phyloP scores from a whole-genome alignment of 495 filamentous ascomycete species.

The Hypoxylon trugodes region DNA sequence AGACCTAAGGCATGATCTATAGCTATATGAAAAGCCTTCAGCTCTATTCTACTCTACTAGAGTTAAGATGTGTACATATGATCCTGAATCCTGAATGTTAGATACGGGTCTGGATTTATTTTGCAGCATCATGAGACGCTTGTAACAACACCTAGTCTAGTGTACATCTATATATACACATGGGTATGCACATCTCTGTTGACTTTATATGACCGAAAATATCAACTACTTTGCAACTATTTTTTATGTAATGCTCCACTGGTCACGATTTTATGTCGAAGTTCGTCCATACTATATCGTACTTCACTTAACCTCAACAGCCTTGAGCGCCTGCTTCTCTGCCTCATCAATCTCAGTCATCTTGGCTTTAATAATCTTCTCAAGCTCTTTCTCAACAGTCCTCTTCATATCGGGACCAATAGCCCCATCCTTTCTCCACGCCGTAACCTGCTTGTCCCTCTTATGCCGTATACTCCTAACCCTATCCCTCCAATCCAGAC shows the following conservation, averaged over 20 bases:
- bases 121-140: conserved; percentile 31
- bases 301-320: conserved; percentile 30
- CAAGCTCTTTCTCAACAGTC: conserved; percentile 72
- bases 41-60: neutral
- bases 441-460: conserved; percentile 70
- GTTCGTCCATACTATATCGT: neutral
- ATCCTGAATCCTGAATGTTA: neutral
- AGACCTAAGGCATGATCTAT: conserved; percentile 7
- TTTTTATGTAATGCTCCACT: neutral
- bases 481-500: conserved; percentile 68
- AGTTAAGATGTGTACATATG: neutral
- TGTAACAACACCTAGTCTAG: conserved; percentile 30
- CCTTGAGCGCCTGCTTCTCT: conserved; percentile 71
- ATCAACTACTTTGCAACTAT: neutral
- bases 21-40: neutral
- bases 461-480: conserved; percentile 62
- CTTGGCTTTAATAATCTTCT: conserved; percentile 76
- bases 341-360: conserved; percentile 71
- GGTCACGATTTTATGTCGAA: no score
- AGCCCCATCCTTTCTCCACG: conserved; percentile 66
- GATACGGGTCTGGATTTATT: conserved; percentile 12
- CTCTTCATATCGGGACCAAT: conserved; percentile 72
- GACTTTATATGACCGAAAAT: no score
- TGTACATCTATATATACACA: conserved; percentile 33
- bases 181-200: conserved; percentile 1